phyloP scores from a whole-genome alignment of 2,329 filamentous ascomycete species.

The Aspergillus sp. region DNA sequence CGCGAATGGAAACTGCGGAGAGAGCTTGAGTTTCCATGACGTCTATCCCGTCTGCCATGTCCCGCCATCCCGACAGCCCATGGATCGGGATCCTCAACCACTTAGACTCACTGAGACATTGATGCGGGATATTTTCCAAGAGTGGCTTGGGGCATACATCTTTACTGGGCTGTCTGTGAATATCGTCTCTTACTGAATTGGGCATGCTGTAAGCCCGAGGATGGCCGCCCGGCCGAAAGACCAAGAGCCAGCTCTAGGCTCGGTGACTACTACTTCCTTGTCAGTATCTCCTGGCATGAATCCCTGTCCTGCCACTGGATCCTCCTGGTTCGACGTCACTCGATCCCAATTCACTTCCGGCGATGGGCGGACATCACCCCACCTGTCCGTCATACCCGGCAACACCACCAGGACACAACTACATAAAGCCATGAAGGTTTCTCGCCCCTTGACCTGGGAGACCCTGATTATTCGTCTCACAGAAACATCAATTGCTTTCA shows the following conservation, averaged over 20 bases:
- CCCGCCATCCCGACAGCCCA: neutral
- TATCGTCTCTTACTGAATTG: neutral
- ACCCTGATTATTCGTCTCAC: neutral
- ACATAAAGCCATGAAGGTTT: neutral
- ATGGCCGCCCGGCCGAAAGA: neutral
- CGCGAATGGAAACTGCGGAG: neutral
- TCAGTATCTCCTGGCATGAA: neutral
- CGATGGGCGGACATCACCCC: constrained; percentile 1
- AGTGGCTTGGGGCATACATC: neutral
- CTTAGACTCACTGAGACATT: neutral
- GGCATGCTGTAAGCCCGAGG: neutral
- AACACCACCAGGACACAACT: neutral
- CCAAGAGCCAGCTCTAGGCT: too few relatives aligned
- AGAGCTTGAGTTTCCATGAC: neutral
- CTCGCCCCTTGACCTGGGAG: neutral
- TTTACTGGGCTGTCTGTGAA: neutral
- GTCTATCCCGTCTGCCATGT: neutral
- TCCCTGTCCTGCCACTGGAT: neutral
- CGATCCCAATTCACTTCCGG: neutral
- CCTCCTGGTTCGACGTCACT: neutral
- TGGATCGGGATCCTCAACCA: neutral
- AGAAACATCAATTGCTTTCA: neutral
- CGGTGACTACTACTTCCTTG: too few relatives aligned
- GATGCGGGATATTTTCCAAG: neutral
- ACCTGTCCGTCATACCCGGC: constrained; percentile 2